Conservation (phyloP, 257 asterid species). For the Forsythia suspensa region DNA sequence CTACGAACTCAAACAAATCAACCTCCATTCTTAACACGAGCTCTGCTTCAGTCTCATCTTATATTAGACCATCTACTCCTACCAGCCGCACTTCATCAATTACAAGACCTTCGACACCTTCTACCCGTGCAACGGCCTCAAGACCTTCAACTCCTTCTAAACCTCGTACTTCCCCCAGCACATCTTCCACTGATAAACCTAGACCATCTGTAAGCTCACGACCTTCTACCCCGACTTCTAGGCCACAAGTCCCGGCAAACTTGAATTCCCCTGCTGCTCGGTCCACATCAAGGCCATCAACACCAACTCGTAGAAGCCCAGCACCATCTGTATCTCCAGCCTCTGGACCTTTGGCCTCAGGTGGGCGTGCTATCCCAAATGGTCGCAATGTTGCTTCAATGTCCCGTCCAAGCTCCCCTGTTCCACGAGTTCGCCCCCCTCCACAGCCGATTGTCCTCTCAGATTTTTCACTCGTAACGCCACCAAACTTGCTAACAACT, state of each 20-base stretch:
- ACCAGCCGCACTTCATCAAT: constrained; percentile 63
- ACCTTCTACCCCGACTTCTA: constrained; percentile 96
- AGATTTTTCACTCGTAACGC: constrained; percentile 88
- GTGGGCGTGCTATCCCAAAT: constrained; percentile 54
- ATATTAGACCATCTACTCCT: constrained; percentile 94
- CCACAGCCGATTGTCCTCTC: constrained; percentile 71
- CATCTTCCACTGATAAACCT: constrained; percentile 61
- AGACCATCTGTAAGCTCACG: constrained; percentile 80
- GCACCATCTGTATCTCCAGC: constrained; percentile 59
- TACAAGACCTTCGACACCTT: constrained; percentile 83
- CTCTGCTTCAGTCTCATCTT: constrained; percentile 94
- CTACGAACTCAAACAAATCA: constrained; percentile 65
- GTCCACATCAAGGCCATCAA: constrained; percentile 87
- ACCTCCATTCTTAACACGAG: constrained; percentile 82
- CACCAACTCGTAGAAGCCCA: constrained; percentile 83
- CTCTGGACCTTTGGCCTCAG: constrained; percentile 62
- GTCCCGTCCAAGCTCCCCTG: constrained; percentile 97
- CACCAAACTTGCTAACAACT: constrained; percentile 93
- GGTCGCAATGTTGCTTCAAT: constrained; percentile 56
- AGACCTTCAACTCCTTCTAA: constrained; percentile 90
- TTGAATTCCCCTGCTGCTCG: constrained; percentile 55
- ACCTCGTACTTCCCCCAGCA: constrained; percentile 53
- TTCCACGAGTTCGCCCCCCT: constrained; percentile 68
- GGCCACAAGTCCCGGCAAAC: constrained; percentile 70
- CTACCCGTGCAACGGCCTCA: constrained; percentile 61